Base-by-base conservation (phyloP, 495 filamentous ascomycete species). In the Aspergillus nidulans region DNA sequence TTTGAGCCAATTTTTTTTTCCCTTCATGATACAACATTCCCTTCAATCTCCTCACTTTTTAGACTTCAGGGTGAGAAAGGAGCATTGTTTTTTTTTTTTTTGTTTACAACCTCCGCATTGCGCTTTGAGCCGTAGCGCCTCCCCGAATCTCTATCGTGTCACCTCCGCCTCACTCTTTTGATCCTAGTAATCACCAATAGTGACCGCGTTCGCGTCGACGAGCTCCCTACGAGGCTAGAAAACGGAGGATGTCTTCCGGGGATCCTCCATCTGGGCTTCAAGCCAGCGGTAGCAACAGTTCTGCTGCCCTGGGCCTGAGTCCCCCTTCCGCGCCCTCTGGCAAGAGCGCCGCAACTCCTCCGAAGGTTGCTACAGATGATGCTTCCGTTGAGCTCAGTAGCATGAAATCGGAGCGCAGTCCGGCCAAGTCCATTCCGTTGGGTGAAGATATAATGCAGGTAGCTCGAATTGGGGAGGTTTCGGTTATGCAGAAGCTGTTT, bases 371-470 rank as follows among this genome's bases (percentile, higher is more conserved):
- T 25, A 59, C 55, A 15, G 55, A 67, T 34, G 60, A 81, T 67
- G 79, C 77, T 53, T 83, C 81, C 52, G 73, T 92, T 63, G 89
- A 92, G 69, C 75, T 92, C 49, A 83, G 85, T 49, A 79, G 73
- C 54, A 81, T 92, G 67, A 78, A 79, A 19, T 67, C 76, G 18
- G 69, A 62, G 25, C 62, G 63, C 28, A 57, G 69, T 53, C 64
- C 49, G 16, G 59, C 63, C 30, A 73, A 72, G 16, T 74, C 71
- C 41, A 72, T 85, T 28, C 82, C 85, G 4, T 47, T 87, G 1
- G 88, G 89, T 51, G 82, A 90, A 52, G 94, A 97, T 76, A 86
- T 98, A 49, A 96, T 98, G 91, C 92, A 97, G 72, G 80, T 97
- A 63, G 90, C 94, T 32, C 81, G 92, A 47, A 67, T 94, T 55